phyloP scores from a whole-genome alignment of 257 asterid genomes.

The Eucommia ulmoides region DNA sequence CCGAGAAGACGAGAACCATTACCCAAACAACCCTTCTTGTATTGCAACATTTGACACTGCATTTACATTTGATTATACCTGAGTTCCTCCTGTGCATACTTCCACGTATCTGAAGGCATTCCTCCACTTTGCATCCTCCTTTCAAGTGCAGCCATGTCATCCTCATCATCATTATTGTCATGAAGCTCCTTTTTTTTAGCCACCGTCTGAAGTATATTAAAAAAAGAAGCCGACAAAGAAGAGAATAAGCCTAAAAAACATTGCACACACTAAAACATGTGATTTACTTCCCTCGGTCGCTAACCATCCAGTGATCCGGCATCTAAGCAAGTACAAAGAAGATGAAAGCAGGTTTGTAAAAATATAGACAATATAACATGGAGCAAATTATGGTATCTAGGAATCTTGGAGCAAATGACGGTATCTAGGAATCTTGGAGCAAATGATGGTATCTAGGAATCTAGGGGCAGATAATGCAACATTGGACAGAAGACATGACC shows the following conservation, averaged over 20 bases:
- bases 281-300: background rate
- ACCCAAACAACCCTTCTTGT: background rate
- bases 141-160: conserved; percentile 87
- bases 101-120: conserved; percentile 94
- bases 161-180: conserved; percentile 94
- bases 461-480: no score
- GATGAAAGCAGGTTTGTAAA: background rate
- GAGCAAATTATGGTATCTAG: background rate
- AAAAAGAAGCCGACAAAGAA: conserved; percentile 5
- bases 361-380: background rate
- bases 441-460: no score
- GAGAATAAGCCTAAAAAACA: conserved; percentile 10
- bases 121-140: conserved; percentile 95
- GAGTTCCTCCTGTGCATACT: conserved; percentile 89
- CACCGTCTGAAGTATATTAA: conserved; percentile 63
- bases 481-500: no score
- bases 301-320: background rate
- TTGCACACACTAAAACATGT: no score
- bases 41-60: background rate
- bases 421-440: no score
- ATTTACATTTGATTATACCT: conserved; percentile 29
- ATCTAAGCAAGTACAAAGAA: background rate
- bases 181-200: conserved; percentile 99
- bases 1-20: background rate
- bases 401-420: background rate